phyloP scores from a whole-genome alignment of 768 basidiomycete genomes.

The Pisolithus tinctorius region DNA sequence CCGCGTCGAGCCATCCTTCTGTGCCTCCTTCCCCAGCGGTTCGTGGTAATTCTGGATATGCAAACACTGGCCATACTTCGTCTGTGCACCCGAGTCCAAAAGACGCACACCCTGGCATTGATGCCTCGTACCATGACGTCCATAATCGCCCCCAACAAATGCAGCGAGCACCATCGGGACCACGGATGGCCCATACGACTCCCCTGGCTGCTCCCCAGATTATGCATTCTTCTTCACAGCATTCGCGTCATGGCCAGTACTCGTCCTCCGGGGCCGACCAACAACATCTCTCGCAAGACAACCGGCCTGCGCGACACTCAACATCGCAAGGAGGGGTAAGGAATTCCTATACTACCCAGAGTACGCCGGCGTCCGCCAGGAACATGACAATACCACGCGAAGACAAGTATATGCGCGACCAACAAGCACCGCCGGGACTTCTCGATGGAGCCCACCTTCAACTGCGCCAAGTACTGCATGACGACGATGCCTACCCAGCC shows the following conservation, averaged over 20 bases:
- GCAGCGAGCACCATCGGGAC: conserved; percentile 15
- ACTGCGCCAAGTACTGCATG: conserved; percentile 27
- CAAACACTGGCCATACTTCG: conserved; percentile 10
- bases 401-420: conserved; percentile 23
- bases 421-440: conserved; percentile 13
- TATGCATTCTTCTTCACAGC: conserved; percentile 18
- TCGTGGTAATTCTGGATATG: conserved; percentile 8
- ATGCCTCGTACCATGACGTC: conserved; percentile 8
- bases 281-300: conserved; percentile 6
- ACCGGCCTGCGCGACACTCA: conserved; percentile 7
- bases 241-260: conserved; percentile 17
- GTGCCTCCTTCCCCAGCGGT: conserved; percentile 16
- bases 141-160: conserved; percentile 3
- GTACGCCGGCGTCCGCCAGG: conserved; percentile 14
- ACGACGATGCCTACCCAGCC: conserved; percentile 18
- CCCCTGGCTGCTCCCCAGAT: conserved; percentile 16
- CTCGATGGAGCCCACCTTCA: conserved; percentile 15
- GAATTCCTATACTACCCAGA: conserved; percentile 28
- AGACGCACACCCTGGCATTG: conserved; percentile 5
- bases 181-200: conserved; percentile 15
- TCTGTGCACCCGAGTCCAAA: conserved; percentile 22
- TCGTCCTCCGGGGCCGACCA: conserved; percentile 5
- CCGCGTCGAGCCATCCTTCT: conserved; percentile 11
- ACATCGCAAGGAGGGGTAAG: conserved; percentile 17
- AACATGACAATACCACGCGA: conserved; percentile 16